Conservation (phyloP, 1,139 yeast species). For the Arxiozyma heterogenica region DNA sequence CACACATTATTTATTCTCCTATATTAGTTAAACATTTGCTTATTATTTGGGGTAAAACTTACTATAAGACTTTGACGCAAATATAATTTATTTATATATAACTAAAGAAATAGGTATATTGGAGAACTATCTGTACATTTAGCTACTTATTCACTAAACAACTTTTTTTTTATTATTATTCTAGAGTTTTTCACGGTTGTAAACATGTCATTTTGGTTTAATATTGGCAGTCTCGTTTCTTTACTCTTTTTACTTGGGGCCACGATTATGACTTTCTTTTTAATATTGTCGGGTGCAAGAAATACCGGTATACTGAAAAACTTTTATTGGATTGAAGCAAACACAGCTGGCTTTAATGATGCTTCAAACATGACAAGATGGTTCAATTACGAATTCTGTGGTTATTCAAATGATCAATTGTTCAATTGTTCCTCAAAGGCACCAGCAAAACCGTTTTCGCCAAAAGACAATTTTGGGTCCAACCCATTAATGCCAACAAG, state of each 20-base stretch:
- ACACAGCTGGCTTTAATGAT: conserved; percentile 47
- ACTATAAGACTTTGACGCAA: too few relatives aligned
- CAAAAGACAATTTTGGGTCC: conserved; percentile 58
- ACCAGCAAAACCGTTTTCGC: conserved; percentile 58
- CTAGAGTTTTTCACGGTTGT: too few relatives aligned
- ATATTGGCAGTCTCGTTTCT: conserved; percentile 17
- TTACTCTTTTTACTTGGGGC: conserved; percentile 32
- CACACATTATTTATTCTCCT: too few relatives aligned
- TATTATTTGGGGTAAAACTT: too few relatives aligned
- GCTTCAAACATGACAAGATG: conserved; percentile 48
- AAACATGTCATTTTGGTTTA: neutral
- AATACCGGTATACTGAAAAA: conserved; percentile 40
- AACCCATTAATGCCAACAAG: conserved; percentile 42
- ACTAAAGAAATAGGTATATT: too few relatives aligned
- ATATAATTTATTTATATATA: too few relatives aligned
- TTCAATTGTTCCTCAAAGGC: conserved; percentile 17
- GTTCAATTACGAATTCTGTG: conserved; percentile 66
- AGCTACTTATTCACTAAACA: too few relatives aligned
- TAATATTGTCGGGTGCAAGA: conserved; percentile 55
- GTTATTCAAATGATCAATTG: conserved; percentile 32
- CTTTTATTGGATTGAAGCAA: conserved; percentile 67
- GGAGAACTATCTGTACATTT: too few relatives aligned
- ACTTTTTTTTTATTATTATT: too few relatives aligned
- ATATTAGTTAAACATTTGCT: too few relatives aligned
- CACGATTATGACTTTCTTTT: conserved; percentile 47